Evolutionary conservation across 2,329 filamentous ascomycete genomes (phyloP).

Genomic region (Ophiostoma triangulosporum): DNA sequence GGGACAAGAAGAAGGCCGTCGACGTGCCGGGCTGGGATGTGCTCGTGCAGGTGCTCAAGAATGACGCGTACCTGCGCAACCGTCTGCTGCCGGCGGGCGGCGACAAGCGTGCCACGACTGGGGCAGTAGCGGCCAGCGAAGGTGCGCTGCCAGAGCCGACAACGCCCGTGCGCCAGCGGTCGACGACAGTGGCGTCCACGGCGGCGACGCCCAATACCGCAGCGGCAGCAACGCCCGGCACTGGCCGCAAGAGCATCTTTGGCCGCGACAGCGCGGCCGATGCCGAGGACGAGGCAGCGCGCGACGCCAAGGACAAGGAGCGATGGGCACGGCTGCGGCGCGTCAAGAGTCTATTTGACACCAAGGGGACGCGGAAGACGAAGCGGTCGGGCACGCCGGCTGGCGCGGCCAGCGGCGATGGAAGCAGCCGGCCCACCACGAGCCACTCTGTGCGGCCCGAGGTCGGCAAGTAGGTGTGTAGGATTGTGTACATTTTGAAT

Average conservation of each 20-base stretch:
- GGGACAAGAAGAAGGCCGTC: constrained; percentile 11
- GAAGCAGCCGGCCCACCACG: constrained; percentile 11
- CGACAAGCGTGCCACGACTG: not conserved
- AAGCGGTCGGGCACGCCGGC: constrained; percentile 14
- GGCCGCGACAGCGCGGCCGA: constrained; percentile 1
- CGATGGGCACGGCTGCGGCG: constrained; percentile 57
- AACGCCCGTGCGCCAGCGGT: constrained; percentile 1
- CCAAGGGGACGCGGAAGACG: constrained; percentile 44
- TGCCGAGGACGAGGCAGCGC: constrained; percentile 28
- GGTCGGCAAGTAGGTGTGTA: constrained; percentile 1
- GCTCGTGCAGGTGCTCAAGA: constrained; percentile 40
- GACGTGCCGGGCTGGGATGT: constrained; percentile 41
- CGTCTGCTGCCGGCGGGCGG: constrained; percentile 14
- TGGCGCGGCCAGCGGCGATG: not conserved
- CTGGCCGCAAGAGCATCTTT: constrained; percentile 1
- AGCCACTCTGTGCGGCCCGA: constrained; percentile 3
- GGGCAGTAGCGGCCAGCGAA: not conserved
- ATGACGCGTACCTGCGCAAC: constrained; percentile 41
- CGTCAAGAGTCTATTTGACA: constrained; percentile 59
- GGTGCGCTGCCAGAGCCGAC: not conserved
- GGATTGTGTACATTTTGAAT: too few relatives aligned
- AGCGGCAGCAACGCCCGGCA: constrained; percentile 11
- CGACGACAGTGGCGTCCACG: not conserved
- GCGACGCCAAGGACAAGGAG: constrained; percentile 53
- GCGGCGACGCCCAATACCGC: constrained; percentile 4